These are phyloP conservation scores for Teunomyces barrocoloradensis DNA, from an alignment of 805 yeast genomes.

Conservation along the genomic window DNA sequence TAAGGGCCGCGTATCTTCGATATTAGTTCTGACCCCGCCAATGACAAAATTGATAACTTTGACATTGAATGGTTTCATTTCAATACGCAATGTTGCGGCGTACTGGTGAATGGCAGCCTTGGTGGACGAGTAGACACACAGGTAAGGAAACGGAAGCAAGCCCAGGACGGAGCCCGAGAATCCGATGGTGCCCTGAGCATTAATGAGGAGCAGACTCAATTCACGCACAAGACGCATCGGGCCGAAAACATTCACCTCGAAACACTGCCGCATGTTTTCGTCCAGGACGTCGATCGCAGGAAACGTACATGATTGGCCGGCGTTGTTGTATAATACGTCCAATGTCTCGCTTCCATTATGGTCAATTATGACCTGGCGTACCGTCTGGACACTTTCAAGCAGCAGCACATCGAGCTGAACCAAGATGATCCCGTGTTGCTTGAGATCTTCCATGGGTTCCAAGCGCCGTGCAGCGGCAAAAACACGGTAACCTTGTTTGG, in stretches of 20 bases:
- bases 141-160: slow-evolving; percentile 65
- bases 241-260: slow-evolving; percentile 68
- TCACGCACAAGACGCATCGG: slow-evolving; percentile 64
- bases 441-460: slow-evolving; percentile 55
- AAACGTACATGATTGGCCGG: slow-evolving; percentile 71
- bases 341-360: slow-evolving; percentile 46
- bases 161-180: slow-evolving; percentile 78
- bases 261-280: slow-evolving; percentile 48
- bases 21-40: slow-evolving; percentile 72
- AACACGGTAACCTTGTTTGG: slow-evolving; percentile 53
- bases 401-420: slow-evolving; percentile 59
- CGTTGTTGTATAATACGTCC: slow-evolving; percentile 69
- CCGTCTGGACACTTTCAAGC: slow-evolving; percentile 42
- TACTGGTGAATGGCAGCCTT: slow-evolving; percentile 78
- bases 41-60: slow-evolving; percentile 67
- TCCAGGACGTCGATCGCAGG: slow-evolving; percentile 69
- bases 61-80: slow-evolving; percentile 70
- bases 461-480: slow-evolving; percentile 74
- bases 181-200: slow-evolving; percentile 64
- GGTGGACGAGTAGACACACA: slow-evolving; percentile 60
- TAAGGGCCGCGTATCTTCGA: slow-evolving; percentile 62
- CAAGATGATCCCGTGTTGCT: slow-evolving; percentile 43
- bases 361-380: slow-evolving; percentile 40
- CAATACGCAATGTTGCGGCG: slow-evolving; percentile 60
- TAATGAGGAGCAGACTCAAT: slow-evolving; percentile 52